A percentile compares a stretch with the other conserved stretches of the same genome.
phyloP scores from a whole-genome alignment of 1,139 yeast species.

The Geotrichum aggregatum region DNA sequence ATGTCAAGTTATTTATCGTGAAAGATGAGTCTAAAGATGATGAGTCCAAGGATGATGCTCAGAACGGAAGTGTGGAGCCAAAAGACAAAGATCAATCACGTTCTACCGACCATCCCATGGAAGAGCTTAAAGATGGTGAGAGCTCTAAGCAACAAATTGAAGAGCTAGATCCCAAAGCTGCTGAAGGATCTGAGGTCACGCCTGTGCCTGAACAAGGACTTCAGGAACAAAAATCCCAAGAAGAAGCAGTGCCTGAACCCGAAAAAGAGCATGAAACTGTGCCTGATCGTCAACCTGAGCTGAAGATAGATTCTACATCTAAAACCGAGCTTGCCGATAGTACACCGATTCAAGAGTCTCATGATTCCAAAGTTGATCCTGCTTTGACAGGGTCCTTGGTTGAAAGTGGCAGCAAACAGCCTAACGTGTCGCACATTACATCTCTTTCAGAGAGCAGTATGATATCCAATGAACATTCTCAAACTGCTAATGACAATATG shows the following conservation, averaged over 20 bases:
- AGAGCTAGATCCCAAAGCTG: slow-evolving; percentile 15
- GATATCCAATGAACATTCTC: neutral
- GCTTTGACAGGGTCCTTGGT: neutral
- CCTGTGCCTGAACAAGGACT: slow-evolving; percentile 9
- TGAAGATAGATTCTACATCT: too few species aligned
- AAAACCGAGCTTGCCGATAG: too few species aligned
- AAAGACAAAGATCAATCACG: slow-evolving; percentile 23
- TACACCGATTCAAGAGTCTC: neutral
- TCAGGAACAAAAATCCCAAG: slow-evolving; percentile 8
- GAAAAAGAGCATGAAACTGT: neutral
- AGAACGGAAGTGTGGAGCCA: slow-evolving; percentile 32
- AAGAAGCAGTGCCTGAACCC: neutral
- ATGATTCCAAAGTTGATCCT: neutral
- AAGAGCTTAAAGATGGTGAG: too few species aligned
- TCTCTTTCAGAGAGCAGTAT: neutral
- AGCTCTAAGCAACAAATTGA: neutral
- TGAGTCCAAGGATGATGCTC: slow-evolving; percentile 27
- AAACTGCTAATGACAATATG: neutral
- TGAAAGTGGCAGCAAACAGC: neutral
- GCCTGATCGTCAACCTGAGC: neutral
- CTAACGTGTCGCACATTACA: neutral
- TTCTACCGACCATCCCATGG: neutral
- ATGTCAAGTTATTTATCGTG: slow-evolving; percentile 70
- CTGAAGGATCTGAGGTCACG: slow-evolving; percentile 18
- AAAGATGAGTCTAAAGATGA: slow-evolving; percentile 56